Conservation (phyloP, 805 yeast genomes). For the Kodamaea hsintzibuensis region DNA sequence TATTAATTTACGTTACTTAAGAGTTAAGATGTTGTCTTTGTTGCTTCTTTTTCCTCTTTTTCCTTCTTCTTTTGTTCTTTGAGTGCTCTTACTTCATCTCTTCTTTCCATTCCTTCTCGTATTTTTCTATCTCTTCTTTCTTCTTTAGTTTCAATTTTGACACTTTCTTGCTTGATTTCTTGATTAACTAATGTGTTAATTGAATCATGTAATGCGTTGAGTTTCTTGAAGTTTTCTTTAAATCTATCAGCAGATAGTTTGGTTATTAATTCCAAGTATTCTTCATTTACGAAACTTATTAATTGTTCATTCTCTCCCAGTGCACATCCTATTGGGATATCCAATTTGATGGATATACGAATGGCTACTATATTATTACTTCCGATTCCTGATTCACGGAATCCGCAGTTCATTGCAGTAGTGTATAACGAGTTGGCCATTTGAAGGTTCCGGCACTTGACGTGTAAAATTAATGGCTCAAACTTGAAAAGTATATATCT, state of each 20-base stretch:
- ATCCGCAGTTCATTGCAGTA: slow-evolving; percentile 81
- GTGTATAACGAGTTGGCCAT: slow-evolving; percentile 64
- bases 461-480: slow-evolving; percentile 84
- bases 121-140: slow-evolving; percentile 55
- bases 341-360: slow-evolving; percentile 70
- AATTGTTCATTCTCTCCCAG: slow-evolving; percentile 28
- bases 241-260: slow-evolving; percentile 62
- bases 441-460: slow-evolving; percentile 64
- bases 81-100: slow-evolving; percentile 22
- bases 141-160: slow-evolving; percentile 51
- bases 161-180: background rate
- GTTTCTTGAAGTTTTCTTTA: slow-evolving; percentile 60
- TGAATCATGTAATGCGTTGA: slow-evolving; percentile 47
- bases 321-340: slow-evolving; percentile 71
- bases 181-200: slow-evolving; percentile 33
- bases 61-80: slow-evolving; percentile 34
- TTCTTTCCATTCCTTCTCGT: slow-evolving; percentile 48
- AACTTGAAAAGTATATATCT: slow-evolving; percentile 73
- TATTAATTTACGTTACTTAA: background rate
- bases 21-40: background rate
- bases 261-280: slow-evolving; percentile 54
- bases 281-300: slow-evolving; percentile 48
- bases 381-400: slow-evolving; percentile 85
- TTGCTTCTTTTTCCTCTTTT: slow-evolving; percentile 8
- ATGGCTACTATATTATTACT: slow-evolving; percentile 76